These are phyloP conservation scores for Haplosporangium sp. DNA, from an alignment of 371 early-diverging fungal genomes.

Conservation along the genomic window DNA sequence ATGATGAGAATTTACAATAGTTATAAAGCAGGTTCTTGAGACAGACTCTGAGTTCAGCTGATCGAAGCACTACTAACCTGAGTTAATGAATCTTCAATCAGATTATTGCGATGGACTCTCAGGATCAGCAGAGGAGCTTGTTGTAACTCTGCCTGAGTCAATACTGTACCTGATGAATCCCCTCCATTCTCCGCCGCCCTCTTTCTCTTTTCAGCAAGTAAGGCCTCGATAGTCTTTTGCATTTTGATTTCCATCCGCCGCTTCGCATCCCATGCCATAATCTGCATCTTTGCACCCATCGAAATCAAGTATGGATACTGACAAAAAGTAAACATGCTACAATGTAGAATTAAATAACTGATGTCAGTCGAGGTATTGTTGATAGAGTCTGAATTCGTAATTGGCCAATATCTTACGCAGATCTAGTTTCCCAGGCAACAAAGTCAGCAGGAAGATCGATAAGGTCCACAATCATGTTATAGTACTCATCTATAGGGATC, in stretches of 20 bases:
- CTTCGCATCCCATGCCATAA: conserved; percentile 89
- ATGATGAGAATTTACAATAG: neutral
- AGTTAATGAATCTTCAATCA: conserved; percentile 89
- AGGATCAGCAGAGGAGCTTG: conserved; percentile 84
- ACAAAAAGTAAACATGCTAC: conserved; percentile 80
- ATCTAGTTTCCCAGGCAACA: conserved; percentile 84
- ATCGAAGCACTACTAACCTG: conserved; percentile 56
- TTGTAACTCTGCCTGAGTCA: conserved; percentile 66
- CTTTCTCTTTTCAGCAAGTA: conserved; percentile 36
- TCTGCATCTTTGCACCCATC: conserved; percentile 87
- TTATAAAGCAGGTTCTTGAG: neutral
- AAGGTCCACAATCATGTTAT: conserved; percentile 87
- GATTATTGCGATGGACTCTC: conserved; percentile 83
- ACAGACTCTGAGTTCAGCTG: neutral
- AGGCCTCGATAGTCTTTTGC: conserved; percentile 55
- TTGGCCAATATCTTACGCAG: conserved; percentile 61
- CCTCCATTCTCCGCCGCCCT: conserved; percentile 26
- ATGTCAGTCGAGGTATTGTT: neutral
- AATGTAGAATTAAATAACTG: neutral
- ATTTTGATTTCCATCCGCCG: conserved; percentile 87
- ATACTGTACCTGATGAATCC: conserved; percentile 13
- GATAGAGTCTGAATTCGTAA: neutral
- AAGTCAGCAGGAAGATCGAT: conserved; percentile 87
- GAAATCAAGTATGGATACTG: conserved; percentile 92
- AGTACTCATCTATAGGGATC: conserved; percentile 80